These are phyloP conservation scores for Tolypocladium album DNA, from an alignment of 2,329 filamentous ascomycete genomes.

Conservation along the genomic window DNA sequence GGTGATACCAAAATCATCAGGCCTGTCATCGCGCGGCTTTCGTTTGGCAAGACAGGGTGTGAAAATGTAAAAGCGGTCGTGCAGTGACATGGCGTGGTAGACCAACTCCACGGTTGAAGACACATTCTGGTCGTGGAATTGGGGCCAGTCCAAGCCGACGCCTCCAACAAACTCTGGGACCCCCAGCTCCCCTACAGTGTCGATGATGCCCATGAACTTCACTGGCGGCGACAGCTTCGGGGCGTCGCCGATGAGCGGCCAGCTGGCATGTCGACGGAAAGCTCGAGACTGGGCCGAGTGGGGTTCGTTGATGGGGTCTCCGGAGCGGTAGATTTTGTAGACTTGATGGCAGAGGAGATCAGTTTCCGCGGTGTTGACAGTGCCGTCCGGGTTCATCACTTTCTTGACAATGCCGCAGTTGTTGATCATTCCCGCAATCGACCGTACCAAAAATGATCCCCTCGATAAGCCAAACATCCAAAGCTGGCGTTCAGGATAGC, in stretches of 20 bases:
- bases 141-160: not conserved
- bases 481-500: constrained; percentile 8
- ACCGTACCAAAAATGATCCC: constrained; percentile 13
- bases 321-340: constrained; percentile 12
- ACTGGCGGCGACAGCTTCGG: not conserved
- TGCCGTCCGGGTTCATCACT: not conserved
- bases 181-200: not conserved
- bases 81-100: not conserved
- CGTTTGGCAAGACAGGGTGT: not conserved
- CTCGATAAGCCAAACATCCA: constrained; percentile 17
- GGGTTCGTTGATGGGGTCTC: constrained; percentile 7
- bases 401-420: constrained; percentile 15
- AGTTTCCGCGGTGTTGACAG: constrained; percentile 3
- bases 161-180: not conserved
- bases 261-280: constrained; percentile 5
- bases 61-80: not conserved
- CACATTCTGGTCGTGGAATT: not conserved
- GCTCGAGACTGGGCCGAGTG: constrained; percentile 5
- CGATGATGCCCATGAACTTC: not conserved
- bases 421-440: constrained; percentile 16
- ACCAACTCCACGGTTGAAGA: not conserved
- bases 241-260: not conserved
- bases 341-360: constrained; percentile 5
- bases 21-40: not conserved
- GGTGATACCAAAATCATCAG: not conserved